Conservation (phyloP, 2,329 filamentous ascomycete species). For the Capronia epimyces region DNA sequence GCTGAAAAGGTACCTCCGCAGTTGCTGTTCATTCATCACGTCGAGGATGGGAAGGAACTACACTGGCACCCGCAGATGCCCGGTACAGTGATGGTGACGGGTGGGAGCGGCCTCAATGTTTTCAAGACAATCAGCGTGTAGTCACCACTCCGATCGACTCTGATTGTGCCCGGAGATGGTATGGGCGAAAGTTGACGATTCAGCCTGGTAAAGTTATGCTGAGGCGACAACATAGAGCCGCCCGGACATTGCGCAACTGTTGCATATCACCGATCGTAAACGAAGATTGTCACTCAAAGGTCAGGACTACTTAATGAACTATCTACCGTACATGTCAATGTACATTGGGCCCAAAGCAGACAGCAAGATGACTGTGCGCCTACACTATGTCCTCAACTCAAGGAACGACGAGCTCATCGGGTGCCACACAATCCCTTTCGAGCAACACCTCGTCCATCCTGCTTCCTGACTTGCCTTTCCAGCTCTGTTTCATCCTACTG, state of each 20-base stretch:
- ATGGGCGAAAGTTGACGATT: too few species aligned
- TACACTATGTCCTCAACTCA: background rate
- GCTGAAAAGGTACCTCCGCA: slow-evolving; percentile 68
- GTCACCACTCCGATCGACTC: background rate
- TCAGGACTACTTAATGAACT: too few species aligned
- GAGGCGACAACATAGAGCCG: too few species aligned
- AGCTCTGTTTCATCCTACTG: slow-evolving; percentile 4
- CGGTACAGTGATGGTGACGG: slow-evolving; percentile 81
- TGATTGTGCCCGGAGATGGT: background rate
- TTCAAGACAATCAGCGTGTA: slow-evolving; percentile 80
- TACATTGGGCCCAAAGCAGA: background rate
- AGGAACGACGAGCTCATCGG: too few species aligned
- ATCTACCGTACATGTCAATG: too few species aligned
- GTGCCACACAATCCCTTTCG: background rate
- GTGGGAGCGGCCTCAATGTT: slow-evolving; percentile 74
- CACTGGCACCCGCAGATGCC: slow-evolving; percentile 98
- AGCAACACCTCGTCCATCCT: background rate
- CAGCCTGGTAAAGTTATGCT: too few species aligned
- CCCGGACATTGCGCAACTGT: too few species aligned
- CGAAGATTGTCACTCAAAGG: too few species aligned
- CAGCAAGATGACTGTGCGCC: background rate
- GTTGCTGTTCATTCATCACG: slow-evolving; percentile 92
- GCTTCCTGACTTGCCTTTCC: slow-evolving; percentile 1
- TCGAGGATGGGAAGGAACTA: slow-evolving; percentile 87
- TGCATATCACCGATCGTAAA: too few species aligned